Evolutionary conservation across 306 rosid species (phyloP), one percentile per base, ranked within the genome.

Genomic region (Prunus mira): DNA sequence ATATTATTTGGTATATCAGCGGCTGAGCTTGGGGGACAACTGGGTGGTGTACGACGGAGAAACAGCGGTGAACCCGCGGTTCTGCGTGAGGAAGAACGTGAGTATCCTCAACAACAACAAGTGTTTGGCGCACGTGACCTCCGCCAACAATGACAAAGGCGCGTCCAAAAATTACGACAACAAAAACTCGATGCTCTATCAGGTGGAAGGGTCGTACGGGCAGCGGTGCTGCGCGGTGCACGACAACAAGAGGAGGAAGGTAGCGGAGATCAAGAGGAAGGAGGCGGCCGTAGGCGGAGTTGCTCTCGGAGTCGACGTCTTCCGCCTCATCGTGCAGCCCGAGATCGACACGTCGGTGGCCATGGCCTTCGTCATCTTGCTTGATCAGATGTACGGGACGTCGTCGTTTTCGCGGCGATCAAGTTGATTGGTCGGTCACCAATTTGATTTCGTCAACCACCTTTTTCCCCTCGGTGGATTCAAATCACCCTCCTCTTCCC

Each of bases 1-100:
- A 24, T 24, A 24, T 46, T 50, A 28, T 73, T 1, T 47, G 76
- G 8, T 72, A 54, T 8, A 46, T 45, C 87, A 91, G 97, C 82
- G 89, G 80, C 68, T 85, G 74, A 85, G 90, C 77, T 70, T 90
- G 0, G 88, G 85, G 12, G 96, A 92, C 57, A 88, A 83, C 30
- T 92, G 96, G 97, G 38, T 80, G 18, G 82, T 92, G 55, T 88
- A 61, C 81, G 93, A 87, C 58, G 97, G 96, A 61, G 96, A 88
- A 71, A 79, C 78, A 3, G 45, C 54, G 3, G 67, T 2, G 28
- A 90, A 87, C 22, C 87, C 89, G 7, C 73, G 67, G 12, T 90
- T 85, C 75, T 72, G 78, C 4, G 89, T 77, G 52, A 85, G 64
- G 50, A 92, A 88, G 85, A 72, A 76, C 17, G 79, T 73, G 56